These are phyloP conservation scores for Nemania sp. DNA, from an alignment of 2,329 filamentous ascomycete species.

Conservation along the genomic window DNA sequence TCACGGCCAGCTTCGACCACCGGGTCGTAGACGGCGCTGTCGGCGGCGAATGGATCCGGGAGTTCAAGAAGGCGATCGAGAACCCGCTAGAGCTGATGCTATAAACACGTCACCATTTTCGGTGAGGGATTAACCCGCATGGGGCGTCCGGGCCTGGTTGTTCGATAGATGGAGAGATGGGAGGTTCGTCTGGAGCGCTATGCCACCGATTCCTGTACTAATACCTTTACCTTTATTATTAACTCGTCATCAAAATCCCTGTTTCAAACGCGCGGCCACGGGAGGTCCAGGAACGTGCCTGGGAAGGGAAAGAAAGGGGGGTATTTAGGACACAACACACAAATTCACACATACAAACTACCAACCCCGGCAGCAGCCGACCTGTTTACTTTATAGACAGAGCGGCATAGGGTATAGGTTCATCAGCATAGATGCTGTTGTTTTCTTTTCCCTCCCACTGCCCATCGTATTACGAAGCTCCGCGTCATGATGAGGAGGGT, in stretches of 20 bases:
- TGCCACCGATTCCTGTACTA: conserved; percentile 35
- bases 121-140: conserved; percentile 25
- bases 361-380: not conserved
- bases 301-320: no score
- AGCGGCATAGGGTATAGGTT: not conserved
- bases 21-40: conserved; percentile 97
- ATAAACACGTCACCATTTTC: conserved; percentile 50
- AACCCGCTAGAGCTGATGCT: conserved; percentile 94
- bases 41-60: conserved; percentile 93
- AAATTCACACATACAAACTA: no score
- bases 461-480: not conserved
- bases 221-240: conserved; percentile 24
- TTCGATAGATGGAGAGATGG: conserved; percentile 36
- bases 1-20: conserved; percentile 97
- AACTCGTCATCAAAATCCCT: conserved; percentile 3
- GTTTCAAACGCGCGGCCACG: conserved; percentile 8
- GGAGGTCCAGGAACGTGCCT: not conserved
- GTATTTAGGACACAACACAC: no score
- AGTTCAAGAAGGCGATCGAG: conserved; percentile 97
- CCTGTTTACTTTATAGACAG: conserved; percentile 1
- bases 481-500: not conserved
- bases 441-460: no score
- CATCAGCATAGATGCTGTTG: no score
- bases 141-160: conserved; percentile 38
- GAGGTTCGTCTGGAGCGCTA: conserved; percentile 37